Evolutionary conservation across 1,284 basidiomycete species (phyloP).

Genomic region (Vanrija sp.): DNA sequence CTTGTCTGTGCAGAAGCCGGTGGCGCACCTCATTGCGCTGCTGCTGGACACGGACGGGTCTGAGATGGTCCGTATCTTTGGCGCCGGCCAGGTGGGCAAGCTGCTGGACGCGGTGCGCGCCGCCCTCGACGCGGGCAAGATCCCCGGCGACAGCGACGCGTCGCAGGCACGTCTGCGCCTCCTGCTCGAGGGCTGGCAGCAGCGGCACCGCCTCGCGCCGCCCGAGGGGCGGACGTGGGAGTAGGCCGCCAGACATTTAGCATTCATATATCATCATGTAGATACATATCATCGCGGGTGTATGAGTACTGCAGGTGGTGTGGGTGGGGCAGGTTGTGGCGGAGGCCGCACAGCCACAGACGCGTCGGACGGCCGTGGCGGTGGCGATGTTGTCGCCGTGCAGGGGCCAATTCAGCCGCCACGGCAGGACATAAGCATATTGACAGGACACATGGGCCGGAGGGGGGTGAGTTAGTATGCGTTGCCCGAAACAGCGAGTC

Average conservation of each 20-base stretch:
- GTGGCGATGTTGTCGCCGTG: too few species aligned
- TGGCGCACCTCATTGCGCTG: slow-evolving; percentile 51
- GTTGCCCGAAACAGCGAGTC: too few species aligned
- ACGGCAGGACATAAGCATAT: too few species aligned
- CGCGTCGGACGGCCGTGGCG: too few species aligned
- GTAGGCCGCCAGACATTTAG: not conserved
- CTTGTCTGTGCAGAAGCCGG: slow-evolving; percentile 25
- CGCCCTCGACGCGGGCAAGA: slow-evolving; percentile 32
- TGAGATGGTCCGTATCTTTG: slow-evolving; percentile 62
- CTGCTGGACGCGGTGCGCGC: slow-evolving; percentile 63
- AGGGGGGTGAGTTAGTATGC: too few species aligned
- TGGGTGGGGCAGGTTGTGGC: too few species aligned
- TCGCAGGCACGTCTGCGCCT: slow-evolving; percentile 29
- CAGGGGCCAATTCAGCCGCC: too few species aligned
- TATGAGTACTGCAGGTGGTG: too few species aligned
- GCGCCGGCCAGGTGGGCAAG: slow-evolving; percentile 69
- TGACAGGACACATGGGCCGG: too few species aligned
- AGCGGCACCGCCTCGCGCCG: slow-evolving; percentile 3
- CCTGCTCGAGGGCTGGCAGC: slow-evolving; percentile 21
- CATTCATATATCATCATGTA: too few species aligned
- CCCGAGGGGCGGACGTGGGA: slow-evolving; percentile 22
- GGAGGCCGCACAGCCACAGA: too few species aligned
- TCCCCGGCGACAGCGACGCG: slow-evolving; percentile 35
- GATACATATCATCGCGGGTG: too few species aligned
- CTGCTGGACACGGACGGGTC: slow-evolving; percentile 69